These are phyloP conservation scores for Rhizopogon vesiculosus DNA, from an alignment of 768 basidiomycete species.

Conservation along the genomic window DNA sequence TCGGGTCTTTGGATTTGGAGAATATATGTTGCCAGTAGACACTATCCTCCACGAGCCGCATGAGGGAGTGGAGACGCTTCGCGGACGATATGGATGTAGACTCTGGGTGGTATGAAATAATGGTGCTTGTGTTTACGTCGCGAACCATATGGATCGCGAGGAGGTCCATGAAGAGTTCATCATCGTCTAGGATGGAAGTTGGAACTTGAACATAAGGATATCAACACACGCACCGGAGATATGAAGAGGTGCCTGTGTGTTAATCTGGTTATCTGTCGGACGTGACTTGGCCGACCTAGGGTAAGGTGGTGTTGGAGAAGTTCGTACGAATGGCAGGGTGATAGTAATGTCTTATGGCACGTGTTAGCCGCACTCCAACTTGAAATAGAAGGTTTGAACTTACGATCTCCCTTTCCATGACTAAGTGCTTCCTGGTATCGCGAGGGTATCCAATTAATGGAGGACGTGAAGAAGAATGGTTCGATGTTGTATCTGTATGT, in stretches of 20 bases:
- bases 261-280: slow-evolving; percentile 27
- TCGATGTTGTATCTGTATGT: slow-evolving; percentile 44
- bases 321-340: slow-evolving; percentile 47
- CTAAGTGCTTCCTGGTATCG: slow-evolving; percentile 50
- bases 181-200: slow-evolving; percentile 10
- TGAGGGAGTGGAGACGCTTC: slow-evolving; percentile 20
- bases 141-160: slow-evolving; percentile 50
- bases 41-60: slow-evolving; percentile 24
- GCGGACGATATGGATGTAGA: slow-evolving; percentile 20
- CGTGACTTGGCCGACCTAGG: not conserved
- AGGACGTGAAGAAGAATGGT: slow-evolving; percentile 63
- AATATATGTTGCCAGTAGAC: slow-evolving; percentile 28
- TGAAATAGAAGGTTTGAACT: slow-evolving; percentile 14
- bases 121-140: slow-evolving; percentile 14
- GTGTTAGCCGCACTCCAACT: not conserved
- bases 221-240: slow-evolving; percentile 24
- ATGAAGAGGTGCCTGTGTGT: slow-evolving; percentile 47
- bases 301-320: slow-evolving; percentile 1
- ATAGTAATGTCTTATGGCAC: slow-evolving; percentile 46
- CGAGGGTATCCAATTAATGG: slow-evolving; percentile 63
- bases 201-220: not conserved
- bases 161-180: slow-evolving; percentile 36
- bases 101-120: slow-evolving; percentile 27
- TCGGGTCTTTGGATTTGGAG: slow-evolving; percentile 36
- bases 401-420: slow-evolving; percentile 46